Evolutionary conservation across 1,284 basidiomycete genomes (phyloP).

Genomic region (Puccinia coronata): DNA sequence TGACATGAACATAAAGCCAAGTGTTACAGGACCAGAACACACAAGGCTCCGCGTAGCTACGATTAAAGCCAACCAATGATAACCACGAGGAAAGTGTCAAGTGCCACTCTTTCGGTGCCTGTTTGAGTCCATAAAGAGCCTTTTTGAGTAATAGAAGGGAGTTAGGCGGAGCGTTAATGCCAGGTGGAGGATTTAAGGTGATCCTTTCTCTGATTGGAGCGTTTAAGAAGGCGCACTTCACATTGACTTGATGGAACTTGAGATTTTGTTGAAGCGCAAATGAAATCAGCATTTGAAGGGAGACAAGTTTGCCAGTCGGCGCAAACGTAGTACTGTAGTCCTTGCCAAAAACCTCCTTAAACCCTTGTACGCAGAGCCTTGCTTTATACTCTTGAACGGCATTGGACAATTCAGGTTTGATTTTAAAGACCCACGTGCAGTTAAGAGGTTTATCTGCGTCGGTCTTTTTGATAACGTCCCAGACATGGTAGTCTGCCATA

Average conservation of each 20-base stretch:
- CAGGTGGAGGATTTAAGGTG: not conserved
- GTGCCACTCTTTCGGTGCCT: not conserved
- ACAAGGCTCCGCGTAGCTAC: not conserved
- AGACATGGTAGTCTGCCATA: not conserved
- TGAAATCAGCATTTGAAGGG: not conserved
- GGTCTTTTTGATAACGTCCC: not conserved
- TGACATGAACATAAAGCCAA: not conserved
- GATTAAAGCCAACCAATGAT: not conserved
- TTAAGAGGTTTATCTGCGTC: not conserved
- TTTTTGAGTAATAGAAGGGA: not conserved
- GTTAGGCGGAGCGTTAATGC: not conserved
- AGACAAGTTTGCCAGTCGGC: slow-evolving; percentile 9
- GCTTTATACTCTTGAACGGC: not conserved
- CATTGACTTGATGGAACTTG: too few relatives aligned
- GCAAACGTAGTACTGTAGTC: slow-evolving; percentile 7
- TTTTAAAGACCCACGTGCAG: slow-evolving; percentile 22
- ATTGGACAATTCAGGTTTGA: not conserved
- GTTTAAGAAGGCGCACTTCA: slow-evolving; percentile 10
- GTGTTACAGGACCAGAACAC: not conserved
- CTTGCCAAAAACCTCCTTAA: not conserved
- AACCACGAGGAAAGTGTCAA: not conserved
- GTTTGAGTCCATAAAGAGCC: slow-evolving; percentile 2
- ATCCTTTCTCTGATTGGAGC: slow-evolving; percentile 1
- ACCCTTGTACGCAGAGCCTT: not conserved
- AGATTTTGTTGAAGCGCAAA: slow-evolving; percentile 2